Evolutionary conservation across 179 eudicot genomes (phyloP), one percentile per base, ranked within the genome.

Genomic region (Vitellaria paradoxa): DNA sequence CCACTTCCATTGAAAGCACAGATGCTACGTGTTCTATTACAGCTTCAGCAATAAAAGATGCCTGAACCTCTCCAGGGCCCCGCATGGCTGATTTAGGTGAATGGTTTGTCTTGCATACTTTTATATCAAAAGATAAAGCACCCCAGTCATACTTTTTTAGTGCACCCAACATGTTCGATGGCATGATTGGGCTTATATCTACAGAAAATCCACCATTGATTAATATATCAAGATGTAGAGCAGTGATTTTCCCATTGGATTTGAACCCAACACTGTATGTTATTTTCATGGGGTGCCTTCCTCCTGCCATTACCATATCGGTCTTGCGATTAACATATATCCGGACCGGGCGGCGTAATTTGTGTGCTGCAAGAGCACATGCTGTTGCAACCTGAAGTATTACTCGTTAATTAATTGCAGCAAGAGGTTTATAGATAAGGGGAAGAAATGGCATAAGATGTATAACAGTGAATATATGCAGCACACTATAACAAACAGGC

Each of bases 231-330:
- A 91, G 90, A 77, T 89, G 95, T 63, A 94, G 79, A 46, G 97
- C 98, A n/a, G 97, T 94, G 85, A 94, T 81, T 79, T 93, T 93
- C 68, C 97, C 98, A 75, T 88, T 87, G 21, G 93, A 90, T 84
- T 90, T 94, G 84, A 93, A 94, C 64, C 98, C 98, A 65, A 93
- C 92, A 37, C 74, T 81, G 78, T 93, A 94, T 37, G 83, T 90
- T 81, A 93, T 78, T 81, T 93, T 89, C 97, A 94, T 90, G 26
- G 98, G 98, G 83, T 94, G 98, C 74, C 98, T 85, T 84, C 98
- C 98, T 84, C 97, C 98, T 45, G 92, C 87, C 87, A 87, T 87
- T 78, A 93, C 87, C 97, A 91, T 93, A 78, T 94, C 98, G 3
- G 94, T 91, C 86, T 90, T 93, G 50, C 97, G 96, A 42, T 90